phyloP scores from a whole-genome alignment of 176 grass and related monocot genomes.

The Phoenix dactylifera region DNA sequence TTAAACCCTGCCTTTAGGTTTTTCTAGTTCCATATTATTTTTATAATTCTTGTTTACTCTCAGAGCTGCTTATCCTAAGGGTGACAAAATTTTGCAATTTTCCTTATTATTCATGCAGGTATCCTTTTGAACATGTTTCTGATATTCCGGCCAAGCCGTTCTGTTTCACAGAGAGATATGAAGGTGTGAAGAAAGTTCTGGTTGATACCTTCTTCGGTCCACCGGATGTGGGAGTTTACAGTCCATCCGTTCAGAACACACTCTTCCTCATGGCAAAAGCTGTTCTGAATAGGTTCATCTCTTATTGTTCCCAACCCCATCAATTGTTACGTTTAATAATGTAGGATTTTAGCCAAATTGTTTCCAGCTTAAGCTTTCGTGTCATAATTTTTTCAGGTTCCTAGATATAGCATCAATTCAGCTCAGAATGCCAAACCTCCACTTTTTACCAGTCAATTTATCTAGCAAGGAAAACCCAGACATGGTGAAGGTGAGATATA shows the following conservation, averaged over 20 bases:
- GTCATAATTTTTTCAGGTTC: conserved; percentile 34
- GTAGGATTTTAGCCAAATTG: too few relatives aligned
- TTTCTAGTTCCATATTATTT: too few relatives aligned
- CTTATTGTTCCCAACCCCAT: not conserved
- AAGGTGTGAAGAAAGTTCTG: conserved; percentile 77
- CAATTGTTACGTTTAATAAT: too few relatives aligned
- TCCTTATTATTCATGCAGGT: conserved; percentile 27
- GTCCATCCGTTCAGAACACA: conserved; percentile 90
- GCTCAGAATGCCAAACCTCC: conserved; percentile 82
- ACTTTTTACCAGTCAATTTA: conserved; percentile 84
- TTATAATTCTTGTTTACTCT: too few relatives aligned
- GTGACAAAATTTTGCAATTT: too few relatives aligned
- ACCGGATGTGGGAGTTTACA: conserved; percentile 69
- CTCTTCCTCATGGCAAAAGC: conserved; percentile 69
- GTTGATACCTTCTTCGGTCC: conserved; percentile 78
- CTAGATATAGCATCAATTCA: conserved; percentile 66
- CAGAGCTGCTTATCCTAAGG: too few relatives aligned
- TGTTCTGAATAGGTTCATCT: conserved; percentile 68
- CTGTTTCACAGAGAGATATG: conserved; percentile 70
- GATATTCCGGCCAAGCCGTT: conserved; percentile 68
- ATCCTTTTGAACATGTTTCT: conserved; percentile 50
- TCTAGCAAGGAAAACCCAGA: conserved; percentile 65
- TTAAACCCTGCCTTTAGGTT: too few relatives aligned
- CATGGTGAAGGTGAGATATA: conserved; percentile 62
- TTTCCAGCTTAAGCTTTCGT: conserved; percentile 8